A percentile compares a stretch with the other conserved stretches of the same genome.
Conservation (phyloP, 306 rosid species). For the Quercus parvula region DNA sequence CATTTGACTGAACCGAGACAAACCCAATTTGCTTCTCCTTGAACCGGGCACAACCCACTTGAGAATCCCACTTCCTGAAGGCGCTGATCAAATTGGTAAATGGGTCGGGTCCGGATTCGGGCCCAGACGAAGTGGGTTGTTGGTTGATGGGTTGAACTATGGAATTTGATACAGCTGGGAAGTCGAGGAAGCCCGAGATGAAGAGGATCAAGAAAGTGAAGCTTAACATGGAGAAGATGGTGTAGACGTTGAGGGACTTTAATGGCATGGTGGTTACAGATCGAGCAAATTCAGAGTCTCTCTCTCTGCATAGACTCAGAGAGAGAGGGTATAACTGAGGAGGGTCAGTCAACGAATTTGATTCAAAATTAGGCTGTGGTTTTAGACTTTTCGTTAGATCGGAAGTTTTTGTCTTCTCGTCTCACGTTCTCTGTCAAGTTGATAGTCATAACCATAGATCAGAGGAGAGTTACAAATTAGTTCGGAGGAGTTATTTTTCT, state of each 20-base stretch:
- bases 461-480: no score
- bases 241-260: slow-evolving; percentile 47
- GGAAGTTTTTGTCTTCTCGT: no score
- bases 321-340: no score
- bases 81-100: slow-evolving; percentile 61
- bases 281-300: no score
- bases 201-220: slow-evolving; percentile 58
- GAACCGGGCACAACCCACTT: slow-evolving; percentile 63
- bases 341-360: no score
- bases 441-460: no score
- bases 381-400: no score
- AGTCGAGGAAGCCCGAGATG: slow-evolving; percentile 57
- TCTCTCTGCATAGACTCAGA: no score
- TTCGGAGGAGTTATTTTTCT: no score
- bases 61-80: slow-evolving; percentile 77
- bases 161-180: slow-evolving; percentile 52
- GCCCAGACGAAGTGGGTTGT: slow-evolving; percentile 5
- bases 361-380: no score
- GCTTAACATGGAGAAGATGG: slow-evolving; percentile 46
- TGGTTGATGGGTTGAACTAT: slow-evolving; percentile 15
- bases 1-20: slow-evolving; percentile 27
- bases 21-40: slow-evolving; percentile 35
- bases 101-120: slow-evolving; percentile 28
- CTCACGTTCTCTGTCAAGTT: no score
- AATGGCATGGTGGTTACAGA: slow-evolving; percentile 39